These are phyloP conservation scores for Amoeboaphelidium protococcarum DNA, from an alignment of 371 early-diverging fungal species.

Conservation along the genomic window DNA sequence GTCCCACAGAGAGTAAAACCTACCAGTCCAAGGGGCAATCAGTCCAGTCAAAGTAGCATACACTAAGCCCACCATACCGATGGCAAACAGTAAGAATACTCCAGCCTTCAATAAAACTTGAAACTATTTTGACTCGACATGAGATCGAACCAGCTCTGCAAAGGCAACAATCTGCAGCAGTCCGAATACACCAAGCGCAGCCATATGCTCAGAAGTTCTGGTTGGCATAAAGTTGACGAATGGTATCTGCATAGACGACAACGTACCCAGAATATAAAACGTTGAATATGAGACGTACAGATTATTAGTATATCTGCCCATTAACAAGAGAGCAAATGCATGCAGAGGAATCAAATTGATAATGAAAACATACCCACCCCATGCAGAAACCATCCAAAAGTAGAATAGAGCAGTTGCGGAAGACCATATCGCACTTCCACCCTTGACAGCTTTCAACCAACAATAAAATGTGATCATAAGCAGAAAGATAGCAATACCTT, in stretches of 20 bases:
- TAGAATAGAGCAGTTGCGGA: conserved; percentile 69
- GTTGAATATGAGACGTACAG: conserved; percentile 88
- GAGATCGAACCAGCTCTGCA: conserved; percentile 43
- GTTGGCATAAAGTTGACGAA: conserved; percentile 97
- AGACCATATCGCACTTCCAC: conserved; percentile 63
- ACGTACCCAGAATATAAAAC: conserved; percentile 81
- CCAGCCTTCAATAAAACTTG: conserved; percentile 29
- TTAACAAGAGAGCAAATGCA: conserved; percentile 67
- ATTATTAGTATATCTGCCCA: conserved; percentile 81
- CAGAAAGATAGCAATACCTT: conserved; percentile 94
- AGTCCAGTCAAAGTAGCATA: conserved; percentile 44
- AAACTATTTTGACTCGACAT: conserved; percentile 59
- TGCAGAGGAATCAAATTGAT: conserved; percentile 94
- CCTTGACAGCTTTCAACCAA: conserved; percentile 83
- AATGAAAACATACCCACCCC: conserved; percentile 99
- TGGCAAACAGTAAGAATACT: conserved; percentile 23
- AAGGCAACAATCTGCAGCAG: conserved; percentile 77
- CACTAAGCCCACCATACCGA: conserved; percentile 23
- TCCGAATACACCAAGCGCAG: conserved; percentile 80
- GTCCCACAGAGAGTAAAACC: conserved; percentile 96
- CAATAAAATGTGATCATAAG: conserved; percentile 85
- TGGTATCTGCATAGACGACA: conserved; percentile 91
- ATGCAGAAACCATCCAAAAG: conserved; percentile 97
- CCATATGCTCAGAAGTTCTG: conserved; percentile 93
- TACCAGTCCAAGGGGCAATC: conserved; percentile 93